Evolutionary conservation across 2,329 filamentous ascomycete genomes (phyloP), one percentile per base, ranked within the genome.

Genomic region (Aureobasidium subglaciale): DNA sequence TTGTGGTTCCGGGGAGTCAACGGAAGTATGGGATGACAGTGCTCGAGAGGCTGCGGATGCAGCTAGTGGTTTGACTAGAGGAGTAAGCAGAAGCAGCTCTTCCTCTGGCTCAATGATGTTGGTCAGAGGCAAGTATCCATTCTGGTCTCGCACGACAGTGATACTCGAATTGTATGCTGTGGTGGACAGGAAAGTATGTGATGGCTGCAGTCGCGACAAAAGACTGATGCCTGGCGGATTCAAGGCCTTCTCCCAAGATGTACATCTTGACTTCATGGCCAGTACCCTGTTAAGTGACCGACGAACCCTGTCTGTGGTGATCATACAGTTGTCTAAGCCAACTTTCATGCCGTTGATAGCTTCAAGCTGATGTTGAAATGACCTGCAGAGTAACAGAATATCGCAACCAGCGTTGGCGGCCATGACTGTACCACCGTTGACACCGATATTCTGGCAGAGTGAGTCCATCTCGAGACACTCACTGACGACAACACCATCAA

Each of bases 401-500:
- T 99, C 93, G 67, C 93, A 97, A 13, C 93, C 93, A 29, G 93
- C 92, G 68, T 96, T 93, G 49, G 96, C 88, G 3, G 93, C 93
- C 90, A 96, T 96, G 63, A 97, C 90, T 0, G 92, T 96, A 11
- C 93, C 93, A 37, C 93, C 92, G 62, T 92, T 90, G 16, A 99
- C 90, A n/a, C 92, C 92, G 48, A 97, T 93, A 64, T 96, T 95
- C 66, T 95, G 89, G 61, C 90, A 93, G 8, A 97, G 79, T 0
- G 91, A 90, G 66, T 96, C 91, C 92, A 97, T 97, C 68, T 96
- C 92, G 7, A 97, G 74, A 62, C 92, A 97, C 67, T 97, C 92
- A 0, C 91, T 96, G 48, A 97, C 90, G 22, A 93, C 90, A 2
- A 97, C 91, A 1, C 92, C 92, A 48, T 89, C 82, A 64, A 97